A percentile compares a stretch with the other conserved stretches of the same genome.
Conservation (phyloP, 2,329 filamentous ascomycete species). For the Escovopsis weberi region DNA sequence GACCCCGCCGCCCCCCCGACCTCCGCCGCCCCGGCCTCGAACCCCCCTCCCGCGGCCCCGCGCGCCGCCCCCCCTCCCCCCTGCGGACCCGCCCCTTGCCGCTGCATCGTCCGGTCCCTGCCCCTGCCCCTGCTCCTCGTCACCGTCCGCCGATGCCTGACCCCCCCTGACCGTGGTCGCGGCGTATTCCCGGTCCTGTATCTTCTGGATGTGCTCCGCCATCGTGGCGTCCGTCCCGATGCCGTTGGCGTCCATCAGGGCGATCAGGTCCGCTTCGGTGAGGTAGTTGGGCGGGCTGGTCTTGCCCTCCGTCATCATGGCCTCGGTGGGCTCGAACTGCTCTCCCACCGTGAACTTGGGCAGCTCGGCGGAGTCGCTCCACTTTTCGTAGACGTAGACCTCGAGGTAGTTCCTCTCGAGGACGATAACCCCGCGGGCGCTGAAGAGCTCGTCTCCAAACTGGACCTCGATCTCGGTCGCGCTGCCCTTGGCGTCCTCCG, state of each 20-base stretch:
- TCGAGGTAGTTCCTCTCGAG: slow-evolving; percentile 86
- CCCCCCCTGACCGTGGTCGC: slow-evolving; percentile 39
- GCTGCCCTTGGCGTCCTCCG: slow-evolving; percentile 79
- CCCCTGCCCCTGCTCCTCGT: slow-evolving; percentile 19
- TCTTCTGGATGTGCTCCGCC: slow-evolving; percentile 96
- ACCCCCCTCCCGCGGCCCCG: slow-evolving; percentile 33
- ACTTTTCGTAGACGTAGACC: slow-evolving; percentile 92
- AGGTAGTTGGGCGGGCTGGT: slow-evolving; percentile 74
- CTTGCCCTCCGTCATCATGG: slow-evolving; percentile 80
- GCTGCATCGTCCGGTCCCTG: slow-evolving; percentile 2
- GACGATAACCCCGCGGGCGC: slow-evolving; percentile 70
- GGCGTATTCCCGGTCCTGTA: slow-evolving; percentile 81
- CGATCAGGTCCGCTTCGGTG: slow-evolving; percentile 89
- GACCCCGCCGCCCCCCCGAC: slow-evolving; percentile 33
- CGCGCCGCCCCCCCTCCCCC: slow-evolving; percentile 28
- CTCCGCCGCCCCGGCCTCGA: slow-evolving; percentile 23
- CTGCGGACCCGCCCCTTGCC: no score
- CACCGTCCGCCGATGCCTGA: slow-evolving; percentile 22
- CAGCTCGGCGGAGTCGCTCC: slow-evolving; percentile 74
- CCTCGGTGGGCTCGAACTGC: slow-evolving; percentile 74
- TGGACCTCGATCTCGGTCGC: slow-evolving; percentile 72
- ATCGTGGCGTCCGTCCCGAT: slow-evolving; percentile 98
- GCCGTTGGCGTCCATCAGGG: slow-evolving; percentile 94
- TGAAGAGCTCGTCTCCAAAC: slow-evolving; percentile 74
- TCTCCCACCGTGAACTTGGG: slow-evolving; percentile 71